Percentiles rank a stretch among this genome's conserved stretches.
Evolutionary conservation across 2,329 filamentous ascomycete genomes (phyloP).

Genomic region (Sclerotinia nivalis): DNA sequence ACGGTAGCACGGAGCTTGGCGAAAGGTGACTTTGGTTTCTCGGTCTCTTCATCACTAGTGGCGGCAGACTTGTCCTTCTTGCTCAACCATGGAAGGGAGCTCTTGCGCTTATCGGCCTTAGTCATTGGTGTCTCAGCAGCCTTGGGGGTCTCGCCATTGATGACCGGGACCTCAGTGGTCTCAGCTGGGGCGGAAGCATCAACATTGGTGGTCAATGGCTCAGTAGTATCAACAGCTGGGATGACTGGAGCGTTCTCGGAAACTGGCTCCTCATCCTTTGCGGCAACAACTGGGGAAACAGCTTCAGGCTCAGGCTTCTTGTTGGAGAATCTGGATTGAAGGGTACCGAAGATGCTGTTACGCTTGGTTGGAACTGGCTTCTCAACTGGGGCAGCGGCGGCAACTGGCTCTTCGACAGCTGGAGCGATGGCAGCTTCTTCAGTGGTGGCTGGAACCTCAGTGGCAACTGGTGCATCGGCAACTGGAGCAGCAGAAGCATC

Average conservation of each 20-base stretch:
- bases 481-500: slow-evolving; percentile 37
- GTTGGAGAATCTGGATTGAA: slow-evolving; percentile 38
- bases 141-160: slow-evolving; percentile 46
- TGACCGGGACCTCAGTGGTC: slow-evolving; percentile 40
- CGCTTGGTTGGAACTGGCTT: slow-evolving; percentile 41
- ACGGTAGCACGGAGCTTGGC: slow-evolving; percentile 43
- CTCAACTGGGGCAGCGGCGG: slow-evolving; percentile 31
- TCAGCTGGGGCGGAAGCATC: slow-evolving; percentile 37
- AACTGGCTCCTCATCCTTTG: slow-evolving; percentile 41
- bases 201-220: slow-evolving; percentile 38
- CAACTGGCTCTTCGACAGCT: slow-evolving; percentile 45
- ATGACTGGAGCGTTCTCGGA: slow-evolving; percentile 42
- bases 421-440: slow-evolving; percentile 34
- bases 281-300: slow-evolving; percentile 35
- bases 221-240: slow-evolving; percentile 39
- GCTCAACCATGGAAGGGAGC: slow-evolving; percentile 60
- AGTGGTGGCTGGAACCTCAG: slow-evolving; percentile 20
- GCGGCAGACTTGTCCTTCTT: slow-evolving; percentile 56
- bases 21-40: slow-evolving; percentile 42
- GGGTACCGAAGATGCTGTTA: slow-evolving; percentile 40
- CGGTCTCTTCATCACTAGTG: slow-evolving; percentile 48
- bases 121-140: slow-evolving; percentile 41
- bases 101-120: slow-evolving; percentile 60
- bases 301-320: slow-evolving; percentile 40
- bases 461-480: slow-evolving; percentile 33